Conservation (phyloP, 108 stramenopile species). For the Cyclotella kingstonii region DNA sequence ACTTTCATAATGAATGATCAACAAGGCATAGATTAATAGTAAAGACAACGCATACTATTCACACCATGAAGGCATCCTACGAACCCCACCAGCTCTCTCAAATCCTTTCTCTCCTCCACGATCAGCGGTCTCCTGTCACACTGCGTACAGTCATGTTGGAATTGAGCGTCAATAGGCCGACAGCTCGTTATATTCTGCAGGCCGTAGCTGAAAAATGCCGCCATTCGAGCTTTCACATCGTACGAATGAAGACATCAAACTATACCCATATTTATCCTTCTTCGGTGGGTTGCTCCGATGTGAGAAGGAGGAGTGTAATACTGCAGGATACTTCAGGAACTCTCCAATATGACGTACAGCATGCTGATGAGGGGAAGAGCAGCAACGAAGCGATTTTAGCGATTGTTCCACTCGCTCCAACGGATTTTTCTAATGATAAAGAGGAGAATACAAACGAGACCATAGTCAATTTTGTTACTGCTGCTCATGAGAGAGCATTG, state of each 20-base stretch:
- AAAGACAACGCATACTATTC: too few species aligned
- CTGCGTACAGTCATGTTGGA: neutral
- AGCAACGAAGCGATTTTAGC: neutral
- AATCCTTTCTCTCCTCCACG: neutral
- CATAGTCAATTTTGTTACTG: neutral
- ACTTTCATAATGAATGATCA: too few species aligned
- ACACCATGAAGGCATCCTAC: neutral
- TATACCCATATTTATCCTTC: too few species aligned
- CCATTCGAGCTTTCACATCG: neutral
- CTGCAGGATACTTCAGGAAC: too few species aligned
- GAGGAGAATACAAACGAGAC: neutral
- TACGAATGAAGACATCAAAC: too few species aligned
- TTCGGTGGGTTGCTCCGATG: too few species aligned
- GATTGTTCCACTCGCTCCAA: neutral
- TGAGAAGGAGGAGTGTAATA: too few species aligned
- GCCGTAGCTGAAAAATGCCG: neutral
- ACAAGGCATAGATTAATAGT: too few species aligned
- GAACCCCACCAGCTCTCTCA: neutral
- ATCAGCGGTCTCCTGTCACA: neutral
- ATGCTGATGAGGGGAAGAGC: too few species aligned
- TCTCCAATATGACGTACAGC: too few species aligned
- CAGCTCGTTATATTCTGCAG: neutral
- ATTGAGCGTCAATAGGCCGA: neutral
- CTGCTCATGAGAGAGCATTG: slow-evolving; percentile 6
- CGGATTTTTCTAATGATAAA: too few species aligned